Conservation (phyloP, 1,139 yeast genomes). For the Blastobotrys buckinghamii region DNA sequence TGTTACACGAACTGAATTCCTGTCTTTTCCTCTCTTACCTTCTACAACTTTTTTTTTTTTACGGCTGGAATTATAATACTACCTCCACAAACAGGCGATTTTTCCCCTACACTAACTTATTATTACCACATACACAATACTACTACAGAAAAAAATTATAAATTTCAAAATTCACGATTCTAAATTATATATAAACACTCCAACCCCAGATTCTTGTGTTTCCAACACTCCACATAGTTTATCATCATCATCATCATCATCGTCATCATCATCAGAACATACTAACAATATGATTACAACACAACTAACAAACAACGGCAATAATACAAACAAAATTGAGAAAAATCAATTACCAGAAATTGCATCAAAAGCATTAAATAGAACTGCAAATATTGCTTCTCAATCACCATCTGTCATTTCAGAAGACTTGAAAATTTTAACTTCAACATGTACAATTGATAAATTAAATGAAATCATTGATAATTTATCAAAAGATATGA, state of each 20-base stretch:
- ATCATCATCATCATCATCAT: no score
- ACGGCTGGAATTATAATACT: no score
- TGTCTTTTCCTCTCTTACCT: no score
- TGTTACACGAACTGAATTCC: no score
- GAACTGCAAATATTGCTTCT: slow-evolving; percentile 3
- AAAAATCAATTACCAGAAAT: slow-evolving; percentile 1
- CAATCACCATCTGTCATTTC: slow-evolving; percentile 4
- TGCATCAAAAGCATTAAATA: slow-evolving; percentile 1
- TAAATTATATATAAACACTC: not conserved
- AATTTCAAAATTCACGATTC: no score
- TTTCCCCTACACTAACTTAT: no score
- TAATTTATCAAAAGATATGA: slow-evolving; percentile 14
- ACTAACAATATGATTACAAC: slow-evolving; percentile 4
- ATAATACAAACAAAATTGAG: not conserved
- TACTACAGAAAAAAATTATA: no score
- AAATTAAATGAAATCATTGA: slow-evolving; percentile 19
- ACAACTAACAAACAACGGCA: not conserved
- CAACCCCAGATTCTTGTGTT: not conserved
- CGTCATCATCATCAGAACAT: no score
- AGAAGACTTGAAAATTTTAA: slow-evolving; percentile 8
- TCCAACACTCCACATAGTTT: no score
- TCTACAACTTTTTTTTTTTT: no score
- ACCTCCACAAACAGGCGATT: no score
- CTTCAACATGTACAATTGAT: slow-evolving; percentile 10
- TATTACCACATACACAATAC: no score